phyloP scores from a whole-genome alignment of 306 rosid species.

The Vicia sativa region DNA sequence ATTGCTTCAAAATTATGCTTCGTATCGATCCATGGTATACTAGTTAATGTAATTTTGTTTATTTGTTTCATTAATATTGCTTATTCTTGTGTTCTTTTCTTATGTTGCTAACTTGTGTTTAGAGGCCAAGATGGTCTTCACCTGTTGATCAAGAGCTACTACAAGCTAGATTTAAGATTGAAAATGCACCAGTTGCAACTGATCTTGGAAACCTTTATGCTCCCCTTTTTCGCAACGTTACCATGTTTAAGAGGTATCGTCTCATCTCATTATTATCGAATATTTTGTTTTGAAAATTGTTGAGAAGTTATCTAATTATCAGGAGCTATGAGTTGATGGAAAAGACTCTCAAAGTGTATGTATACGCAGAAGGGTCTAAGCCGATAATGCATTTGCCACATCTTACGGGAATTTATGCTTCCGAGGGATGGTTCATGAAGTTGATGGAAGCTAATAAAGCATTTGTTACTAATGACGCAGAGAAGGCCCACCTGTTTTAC shows the following conservation, averaged over 20 bases:
- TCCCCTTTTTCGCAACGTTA: constrained; percentile 71
- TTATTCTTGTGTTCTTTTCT: constrained; percentile 32
- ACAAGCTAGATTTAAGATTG: constrained; percentile 59
- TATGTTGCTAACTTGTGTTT: constrained; percentile 36
- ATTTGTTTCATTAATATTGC: constrained; percentile 7
- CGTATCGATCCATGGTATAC: constrained; percentile 57
- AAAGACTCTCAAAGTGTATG: constrained; percentile 69
- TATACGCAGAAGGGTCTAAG: constrained; percentile 75
- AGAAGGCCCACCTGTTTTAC: constrained; percentile 85
- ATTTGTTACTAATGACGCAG: constrained; percentile 66
- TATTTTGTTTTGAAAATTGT: neutral
- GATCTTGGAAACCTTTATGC: constrained; percentile 61
- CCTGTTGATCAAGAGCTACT: constrained; percentile 64
- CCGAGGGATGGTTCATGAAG: constrained; percentile 98
- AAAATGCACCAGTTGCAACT: constrained; percentile 65
- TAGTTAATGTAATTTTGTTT: constrained; percentile 14
- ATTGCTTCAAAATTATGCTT: constrained; percentile 54
- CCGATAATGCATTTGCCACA: constrained; percentile 77
- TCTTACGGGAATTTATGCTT: constrained; percentile 84
- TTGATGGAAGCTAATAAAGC: constrained; percentile 59
- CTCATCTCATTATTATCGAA: constrained; percentile 7
- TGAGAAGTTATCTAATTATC: constrained; percentile 41
- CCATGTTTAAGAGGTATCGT: constrained; percentile 73
- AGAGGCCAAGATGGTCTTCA: constrained; percentile 77
- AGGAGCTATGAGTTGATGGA: constrained; percentile 99